Base-by-base conservation (phyloP, 2,329 filamentous ascomycete species). In the Septoria linicola region DNA sequence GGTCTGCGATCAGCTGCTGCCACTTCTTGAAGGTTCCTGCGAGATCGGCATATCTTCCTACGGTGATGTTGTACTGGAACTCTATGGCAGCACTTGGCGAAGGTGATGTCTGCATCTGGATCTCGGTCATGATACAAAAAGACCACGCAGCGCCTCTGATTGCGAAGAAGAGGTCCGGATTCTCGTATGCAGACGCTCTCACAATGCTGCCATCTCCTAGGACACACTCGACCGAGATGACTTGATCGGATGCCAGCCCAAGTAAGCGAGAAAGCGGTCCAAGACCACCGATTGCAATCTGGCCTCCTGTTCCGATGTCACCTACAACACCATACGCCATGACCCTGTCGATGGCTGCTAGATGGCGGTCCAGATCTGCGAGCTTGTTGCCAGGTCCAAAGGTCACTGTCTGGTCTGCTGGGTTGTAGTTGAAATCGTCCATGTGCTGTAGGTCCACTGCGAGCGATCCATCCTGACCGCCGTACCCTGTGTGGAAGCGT, bases 241-340 rank as follows among this genome's bases (percentile, higher is more conserved):
- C 68, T 51, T 74, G 72, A 62, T 80, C 78, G 34, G 78, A 73
- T 0, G 72, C 72, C 8, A 84, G 68, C 0, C 83, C 83, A 48
- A 80, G 70, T 17, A 70, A 68, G 1, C 79, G 76, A 21, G 72
- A 76, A n/a, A 84, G 66, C 65, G 77, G 76, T 1, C 60, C 60
- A 16, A 59, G 45, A 5, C 60, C 60, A 8, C 60, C 60, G 19
- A 58, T 58, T 6, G 58, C 55, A 19, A 54, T 39, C 20, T 60
- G 55, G 3, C 58, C 58, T 27, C 53, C 55, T 4, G 53, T 52
- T 8, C 58, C 58, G 20, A 60, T 54, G 19, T 56, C 45, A 1
- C 46, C 45, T 13, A 51, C 45, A 3, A 47, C 48, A 13, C 58
- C 53, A 27, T 54, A 58, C 14, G 53, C 53, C 44, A 47, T 51